These are phyloP conservation scores for Curvularia lunata DNA, from an alignment of 2,329 filamentous ascomycete species.

Conservation along the genomic window DNA sequence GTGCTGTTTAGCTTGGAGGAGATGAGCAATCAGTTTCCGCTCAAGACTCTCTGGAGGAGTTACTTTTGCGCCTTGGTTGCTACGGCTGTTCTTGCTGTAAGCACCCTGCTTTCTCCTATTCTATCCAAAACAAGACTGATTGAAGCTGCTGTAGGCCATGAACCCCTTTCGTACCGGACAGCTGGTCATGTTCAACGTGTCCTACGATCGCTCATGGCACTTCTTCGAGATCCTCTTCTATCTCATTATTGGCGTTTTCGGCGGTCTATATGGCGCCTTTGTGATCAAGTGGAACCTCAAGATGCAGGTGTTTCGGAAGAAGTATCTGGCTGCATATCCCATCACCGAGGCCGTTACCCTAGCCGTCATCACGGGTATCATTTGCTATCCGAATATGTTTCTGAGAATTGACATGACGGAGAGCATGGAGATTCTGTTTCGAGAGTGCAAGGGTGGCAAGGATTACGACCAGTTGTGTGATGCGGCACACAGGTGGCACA, in stretches of 20 bases:
- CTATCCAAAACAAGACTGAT: not conserved
- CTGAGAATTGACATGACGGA: slow-evolving; percentile 98
- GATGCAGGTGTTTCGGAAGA: slow-evolving; percentile 90
- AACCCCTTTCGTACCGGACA: slow-evolving; percentile 97
- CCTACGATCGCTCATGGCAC: slow-evolving; percentile 95
- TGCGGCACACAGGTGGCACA: slow-evolving; percentile 73
- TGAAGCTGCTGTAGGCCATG: slow-evolving; percentile 67
- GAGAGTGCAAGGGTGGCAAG: slow-evolving; percentile 87
- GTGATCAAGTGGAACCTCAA: slow-evolving; percentile 98
- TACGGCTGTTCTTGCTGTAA: slow-evolving; percentile 81
- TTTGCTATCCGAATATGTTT: slow-evolving; percentile 98
- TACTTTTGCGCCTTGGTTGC: slow-evolving; percentile 98
- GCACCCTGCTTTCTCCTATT: slow-evolving; percentile 20
- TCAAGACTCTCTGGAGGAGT: slow-evolving; percentile 97
- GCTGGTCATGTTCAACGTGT: slow-evolving; percentile 98
- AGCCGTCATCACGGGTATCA: slow-evolving; percentile 80
- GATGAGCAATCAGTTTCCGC: slow-evolving; percentile 94
- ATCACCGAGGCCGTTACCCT: slow-evolving; percentile 85
- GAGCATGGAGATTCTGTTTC: slow-evolving; percentile 97
- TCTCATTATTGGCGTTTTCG: slow-evolving; percentile 87
- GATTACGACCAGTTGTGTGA: slow-evolving; percentile 93
- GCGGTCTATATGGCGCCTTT: slow-evolving; percentile 92
- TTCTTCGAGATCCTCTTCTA: slow-evolving; percentile 97
- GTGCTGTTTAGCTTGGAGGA: slow-evolving; percentile 97
- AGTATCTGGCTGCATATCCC: slow-evolving; percentile 82